Evolutionary conservation across 2,329 filamentous ascomycete species (phyloP).

Genomic region (Bisporella sp.): DNA sequence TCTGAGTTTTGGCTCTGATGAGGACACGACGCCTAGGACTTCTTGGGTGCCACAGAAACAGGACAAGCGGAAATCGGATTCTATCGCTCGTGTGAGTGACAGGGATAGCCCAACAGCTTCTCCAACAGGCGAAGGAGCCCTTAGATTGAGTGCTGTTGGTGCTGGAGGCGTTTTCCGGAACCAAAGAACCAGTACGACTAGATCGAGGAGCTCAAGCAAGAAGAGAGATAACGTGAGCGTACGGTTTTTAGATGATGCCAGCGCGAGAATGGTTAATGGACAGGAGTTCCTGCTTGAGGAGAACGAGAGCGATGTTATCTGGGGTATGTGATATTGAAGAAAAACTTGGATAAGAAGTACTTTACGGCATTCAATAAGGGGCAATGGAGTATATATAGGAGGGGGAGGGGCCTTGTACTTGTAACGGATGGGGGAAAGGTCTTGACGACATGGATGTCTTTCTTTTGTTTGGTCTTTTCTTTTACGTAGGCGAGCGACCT

Average conservation of each 20-base stretch:
- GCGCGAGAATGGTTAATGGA: constrained; percentile 3
- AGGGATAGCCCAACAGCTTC: constrained; percentile 12
- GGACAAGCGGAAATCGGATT: constrained; percentile 12
- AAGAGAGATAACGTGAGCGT: constrained; percentile 6
- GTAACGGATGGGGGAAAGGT: no score
- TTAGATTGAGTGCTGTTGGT: constrained; percentile 20
- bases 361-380: no score
- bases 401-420: no score
- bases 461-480: no score
- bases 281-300: constrained; percentile 13
- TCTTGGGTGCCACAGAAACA: constrained; percentile 10
- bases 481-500: no score
- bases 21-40: constrained; percentile 20
- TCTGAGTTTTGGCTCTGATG: constrained; percentile 20
- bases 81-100: constrained; percentile 1
- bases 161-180: constrained; percentile 6
- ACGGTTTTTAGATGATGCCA: constrained; percentile 13
- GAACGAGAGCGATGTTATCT: constrained; percentile 8
- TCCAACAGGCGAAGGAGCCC: constrained; percentile 7
- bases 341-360: no score
- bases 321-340: constrained; percentile 9
- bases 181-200: background rate
- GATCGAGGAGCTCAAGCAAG: background rate
- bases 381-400: no score
- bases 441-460: no score